A percentile compares a stretch with the other conserved stretches of the same genome.
Evolutionary conservation across 305 asterid species (phyloP).

Genomic region (Solanum hybrid): DNA sequence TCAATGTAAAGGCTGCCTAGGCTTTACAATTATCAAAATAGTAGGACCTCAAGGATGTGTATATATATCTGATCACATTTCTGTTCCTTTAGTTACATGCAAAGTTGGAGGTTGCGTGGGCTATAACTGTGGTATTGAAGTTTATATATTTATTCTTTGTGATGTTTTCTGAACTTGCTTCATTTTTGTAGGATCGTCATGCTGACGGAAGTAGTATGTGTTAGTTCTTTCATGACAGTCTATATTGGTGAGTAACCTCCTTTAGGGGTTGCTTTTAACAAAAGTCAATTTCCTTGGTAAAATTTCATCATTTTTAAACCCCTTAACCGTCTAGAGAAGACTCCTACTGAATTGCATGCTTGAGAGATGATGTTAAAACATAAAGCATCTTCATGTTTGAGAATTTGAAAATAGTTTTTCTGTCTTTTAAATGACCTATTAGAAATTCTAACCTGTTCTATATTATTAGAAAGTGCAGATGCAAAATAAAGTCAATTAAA

Average conservation of each 20-base stretch:
- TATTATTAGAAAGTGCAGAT: not conserved
- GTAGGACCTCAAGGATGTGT: not conserved
- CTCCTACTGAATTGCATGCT: not conserved
- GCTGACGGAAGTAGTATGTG: conserved; percentile 80
- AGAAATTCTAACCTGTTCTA: conserved; percentile 1
- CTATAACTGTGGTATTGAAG: not conserved
- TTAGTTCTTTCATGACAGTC: conserved; percentile 70
- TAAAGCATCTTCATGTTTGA: not conserved
- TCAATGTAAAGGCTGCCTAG: not conserved
- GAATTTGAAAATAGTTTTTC: not conserved
- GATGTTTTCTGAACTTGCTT: conserved; percentile 14
- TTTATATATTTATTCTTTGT: not conserved
- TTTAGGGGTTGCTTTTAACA: not conserved
- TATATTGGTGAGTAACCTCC: conserved; percentile 65
- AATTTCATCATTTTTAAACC: not conserved
- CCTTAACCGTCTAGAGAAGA: not conserved
- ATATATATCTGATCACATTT: not conserved
- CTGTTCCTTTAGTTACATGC: not conserved
- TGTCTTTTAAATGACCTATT: conserved; percentile 6
- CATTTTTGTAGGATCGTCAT: conserved; percentile 68
- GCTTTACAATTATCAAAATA: not conserved
- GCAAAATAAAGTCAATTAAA: conserved; percentile 1
- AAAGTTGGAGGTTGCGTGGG: not conserved
- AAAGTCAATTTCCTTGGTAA: not conserved
- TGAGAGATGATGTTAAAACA: not conserved